Base-by-base conservation (phyloP, 768 basidiomycete genomes). In the Paxillus rubicundulus region DNA sequence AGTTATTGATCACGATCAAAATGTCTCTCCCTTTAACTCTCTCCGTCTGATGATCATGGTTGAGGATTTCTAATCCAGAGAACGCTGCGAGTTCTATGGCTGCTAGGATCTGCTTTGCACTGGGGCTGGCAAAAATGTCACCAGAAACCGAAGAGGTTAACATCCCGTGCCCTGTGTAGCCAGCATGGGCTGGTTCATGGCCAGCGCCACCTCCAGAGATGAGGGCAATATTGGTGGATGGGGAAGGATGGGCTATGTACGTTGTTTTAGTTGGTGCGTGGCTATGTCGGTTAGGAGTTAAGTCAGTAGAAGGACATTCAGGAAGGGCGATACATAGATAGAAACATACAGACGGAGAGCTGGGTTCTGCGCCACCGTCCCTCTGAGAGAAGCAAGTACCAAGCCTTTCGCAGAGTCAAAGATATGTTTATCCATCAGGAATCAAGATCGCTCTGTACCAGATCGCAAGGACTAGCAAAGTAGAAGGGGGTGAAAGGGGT, bases 41-140 rank as follows among this genome's bases (percentile, higher is more conserved):
- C 14, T 45, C 43, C 10, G 17, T 37, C 5, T 24, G 8, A 9
- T 43, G 1, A 5, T 8, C 20, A 21, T 27, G 9, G 14, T 21
- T 9, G 8, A 30, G 12, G 33, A 55, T 27, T 46, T 41, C 68
- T 20, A 63, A 64, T 43, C 61, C 60, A 37, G 66, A 61, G 18
- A 69, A 69, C 0, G 77, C 72, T 21, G 80, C 80, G 36, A 80
- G 67, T 40, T 75, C 65, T 51, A 85, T 73, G 3, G 77, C 75
- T 10, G 70, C 68, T n/a, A 77, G 52, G 42, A 85, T 77, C 62
- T 83, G 81, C 44, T 75, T 75, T n/a, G 82, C 79, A 56, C 79
- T 82, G 0, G 82, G 84, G 42, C 77, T 80, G 9, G 84, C 82
- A 59, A 85, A 85, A 17, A 82, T 77, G 45, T 84, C 81, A 2